Evolutionary conservation across 148 eudicot genomes (phyloP).

Genomic region (Euryodendron excelsum): DNA sequence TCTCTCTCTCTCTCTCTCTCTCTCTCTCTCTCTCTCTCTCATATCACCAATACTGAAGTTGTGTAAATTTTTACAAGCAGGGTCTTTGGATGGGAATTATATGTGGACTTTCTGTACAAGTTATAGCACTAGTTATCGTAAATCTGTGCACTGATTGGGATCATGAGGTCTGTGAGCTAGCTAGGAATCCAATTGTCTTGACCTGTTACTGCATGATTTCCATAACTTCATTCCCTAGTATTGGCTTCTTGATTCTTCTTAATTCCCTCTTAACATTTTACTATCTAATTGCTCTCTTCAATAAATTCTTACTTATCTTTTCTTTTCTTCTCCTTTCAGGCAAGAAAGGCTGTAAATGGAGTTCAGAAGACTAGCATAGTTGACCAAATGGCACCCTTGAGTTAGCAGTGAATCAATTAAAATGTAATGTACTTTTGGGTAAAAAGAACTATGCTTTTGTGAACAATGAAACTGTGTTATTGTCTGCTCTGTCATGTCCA

Average conservation of each 20-base stretch:
- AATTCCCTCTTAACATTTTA: neutral
- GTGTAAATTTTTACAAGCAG: slow-evolving; percentile 25
- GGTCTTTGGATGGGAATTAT: slow-evolving; percentile 74
- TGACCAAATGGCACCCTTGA: no score
- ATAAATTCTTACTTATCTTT: neutral
- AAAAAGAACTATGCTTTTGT: no score
- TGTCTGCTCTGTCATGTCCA: no score
- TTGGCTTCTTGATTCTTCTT: neutral
- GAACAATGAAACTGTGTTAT: no score
- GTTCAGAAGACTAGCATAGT: slow-evolving; percentile 13
- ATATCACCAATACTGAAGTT: neutral
- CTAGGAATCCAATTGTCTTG: no score
- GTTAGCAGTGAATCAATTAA: no score
- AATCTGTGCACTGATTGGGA: slow-evolving; percentile 59
- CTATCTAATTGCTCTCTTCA: neutral
- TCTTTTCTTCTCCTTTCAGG: slow-evolving; percentile 16
- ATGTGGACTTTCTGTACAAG: slow-evolving; percentile 52
- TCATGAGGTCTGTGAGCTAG: slow-evolving; percentile 28
- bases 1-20: neutral
- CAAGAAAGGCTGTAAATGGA: slow-evolving; percentile 13
- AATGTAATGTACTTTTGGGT: no score
- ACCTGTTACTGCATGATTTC: no score
- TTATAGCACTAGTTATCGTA: slow-evolving; percentile 44
- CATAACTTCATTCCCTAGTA: neutral
- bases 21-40: neutral